These are phyloP conservation scores for Xylogone sp. DNA, from an alignment of 2,329 filamentous ascomycete genomes.

Conservation along the genomic window DNA sequence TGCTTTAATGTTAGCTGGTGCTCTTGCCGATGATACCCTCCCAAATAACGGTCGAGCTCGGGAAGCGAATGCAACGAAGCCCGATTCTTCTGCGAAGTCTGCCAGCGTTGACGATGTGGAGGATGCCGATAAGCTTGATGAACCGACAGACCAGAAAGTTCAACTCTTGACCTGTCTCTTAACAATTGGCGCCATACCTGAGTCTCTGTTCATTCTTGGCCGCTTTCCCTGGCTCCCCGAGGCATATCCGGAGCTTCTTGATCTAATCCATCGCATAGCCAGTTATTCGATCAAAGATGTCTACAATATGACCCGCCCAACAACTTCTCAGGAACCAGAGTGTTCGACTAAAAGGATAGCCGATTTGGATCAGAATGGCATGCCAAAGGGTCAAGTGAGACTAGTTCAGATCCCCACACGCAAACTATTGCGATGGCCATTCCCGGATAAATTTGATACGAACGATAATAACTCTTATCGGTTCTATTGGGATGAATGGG, in stretches of 20 bases:
- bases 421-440: conserved; percentile 77
- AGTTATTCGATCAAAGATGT: conserved; percentile 79
- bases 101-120: conserved; percentile 41
- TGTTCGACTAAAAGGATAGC: conserved; percentile 44
- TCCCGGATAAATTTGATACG: conserved; percentile 72
- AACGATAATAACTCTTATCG: conserved; percentile 75
- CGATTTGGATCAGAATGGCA: conserved; percentile 60
- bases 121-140: conserved; percentile 53
- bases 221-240: conserved; percentile 92
- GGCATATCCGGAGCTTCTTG: conserved; percentile 74
- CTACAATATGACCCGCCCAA: conserved; percentile 40
- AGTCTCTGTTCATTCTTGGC: conserved; percentile 87
- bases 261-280: conserved; percentile 79
- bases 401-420: conserved; percentile 56
- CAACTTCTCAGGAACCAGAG: conserved; percentile 36
- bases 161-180: conserved; percentile 79
- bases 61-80: conserved; percentile 51
- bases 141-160: conserved; percentile 85
- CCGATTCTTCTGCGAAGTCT: conserved; percentile 41
- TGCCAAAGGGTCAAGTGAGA: conserved; percentile 66
- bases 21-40: conserved; percentile 76
- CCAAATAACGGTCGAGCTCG: conserved; percentile 39
- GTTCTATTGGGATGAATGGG: conserved; percentile 98
- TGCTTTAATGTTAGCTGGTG: conserved; percentile 81
- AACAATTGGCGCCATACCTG: conserved; percentile 86